Percentiles rank a stretch among this genome's conserved stretches.
Evolutionary conservation across 2,329 filamentous ascomycete species (phyloP).

Genomic region (Septoria linicola): DNA sequence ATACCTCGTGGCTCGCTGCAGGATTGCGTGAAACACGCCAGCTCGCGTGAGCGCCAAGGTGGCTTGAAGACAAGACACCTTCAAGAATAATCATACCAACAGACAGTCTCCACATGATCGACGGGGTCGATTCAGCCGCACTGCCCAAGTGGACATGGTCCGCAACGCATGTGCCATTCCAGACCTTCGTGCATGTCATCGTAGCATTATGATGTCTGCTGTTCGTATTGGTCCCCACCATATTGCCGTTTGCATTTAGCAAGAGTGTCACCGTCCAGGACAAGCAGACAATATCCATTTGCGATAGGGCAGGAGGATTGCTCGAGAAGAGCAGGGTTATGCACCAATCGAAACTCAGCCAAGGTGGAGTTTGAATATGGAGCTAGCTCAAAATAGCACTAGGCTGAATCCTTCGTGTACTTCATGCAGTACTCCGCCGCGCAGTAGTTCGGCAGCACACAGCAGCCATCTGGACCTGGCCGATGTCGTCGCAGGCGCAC

Average conservation of each 20-base stretch:
- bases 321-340: background rate
- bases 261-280: background rate
- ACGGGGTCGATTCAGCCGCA: background rate
- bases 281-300: background rate
- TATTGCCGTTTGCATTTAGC: background rate
- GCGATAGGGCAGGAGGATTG: background rate
- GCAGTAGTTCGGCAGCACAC: slow-evolving; percentile 3
- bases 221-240: background rate
- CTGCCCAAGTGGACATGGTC: too few relatives aligned
- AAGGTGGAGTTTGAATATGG: background rate
- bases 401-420: slow-evolving; percentile 3
- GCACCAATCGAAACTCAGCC: background rate
- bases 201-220: too few relatives aligned
- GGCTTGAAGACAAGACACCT: background rate
- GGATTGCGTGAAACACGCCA: background rate
- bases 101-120: background rate
- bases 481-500: slow-evolving; percentile 4
- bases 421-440: slow-evolving; percentile 2
- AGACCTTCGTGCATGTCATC: too few relatives aligned
- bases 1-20: background rate
- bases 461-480: slow-evolving; percentile 5
- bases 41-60: background rate
- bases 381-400: slow-evolving; percentile 5
- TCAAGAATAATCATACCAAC: background rate
- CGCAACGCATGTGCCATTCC: too few relatives aligned